A percentile compares a stretch with the other conserved stretches of the same genome.
These are phyloP conservation scores for Cyclotella kingstonii DNA, from an alignment of 108 stramenopile species.

Conservation along the genomic window DNA sequence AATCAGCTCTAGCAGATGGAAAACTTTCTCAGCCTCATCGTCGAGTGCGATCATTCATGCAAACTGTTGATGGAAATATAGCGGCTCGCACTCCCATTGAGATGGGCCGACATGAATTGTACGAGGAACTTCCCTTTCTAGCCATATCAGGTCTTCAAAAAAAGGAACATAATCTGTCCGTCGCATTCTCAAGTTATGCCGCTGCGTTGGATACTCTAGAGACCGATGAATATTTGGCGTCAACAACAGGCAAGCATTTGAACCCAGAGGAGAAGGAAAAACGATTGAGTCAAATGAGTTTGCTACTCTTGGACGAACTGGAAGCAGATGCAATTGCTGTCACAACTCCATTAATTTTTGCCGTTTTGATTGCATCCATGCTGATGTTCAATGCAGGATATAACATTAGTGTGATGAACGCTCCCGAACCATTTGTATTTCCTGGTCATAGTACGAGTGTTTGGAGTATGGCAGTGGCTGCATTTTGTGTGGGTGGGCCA, in stretches of 20 bases:
- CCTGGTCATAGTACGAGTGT: constrained; percentile 68
- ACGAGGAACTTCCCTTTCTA: constrained; percentile 75
- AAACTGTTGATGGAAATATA: constrained; percentile 27
- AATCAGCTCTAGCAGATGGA: background rate
- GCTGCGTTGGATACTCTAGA: constrained; percentile 71
- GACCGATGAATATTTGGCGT: constrained; percentile 38
- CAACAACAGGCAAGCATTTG: constrained; percentile 34
- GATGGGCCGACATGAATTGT: constrained; percentile 81
- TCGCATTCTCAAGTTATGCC: constrained; percentile 77
- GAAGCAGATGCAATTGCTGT: constrained; percentile 79
- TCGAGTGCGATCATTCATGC: constrained; percentile 29
- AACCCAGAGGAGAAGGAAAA: constrained; percentile 49
- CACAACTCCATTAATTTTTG: constrained; percentile 82
- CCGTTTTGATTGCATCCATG: constrained; percentile 55
- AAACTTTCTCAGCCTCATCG: background rate
- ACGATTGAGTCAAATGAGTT: constrained; percentile 54
- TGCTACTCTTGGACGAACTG: constrained; percentile 81
- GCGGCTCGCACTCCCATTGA: constrained; percentile 56
- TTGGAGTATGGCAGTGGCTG: constrained; percentile 85
- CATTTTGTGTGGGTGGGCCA: constrained; percentile 82
- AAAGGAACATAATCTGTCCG: constrained; percentile 57
- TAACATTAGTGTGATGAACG: constrained; percentile 86
- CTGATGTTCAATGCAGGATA: constrained; percentile 63
- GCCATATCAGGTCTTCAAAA: constrained; percentile 82
- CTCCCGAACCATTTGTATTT: constrained; percentile 77